Evolutionary conservation across 352 stramenopile genomes (phyloP).

Genomic region (Pythium monospermum): DNA sequence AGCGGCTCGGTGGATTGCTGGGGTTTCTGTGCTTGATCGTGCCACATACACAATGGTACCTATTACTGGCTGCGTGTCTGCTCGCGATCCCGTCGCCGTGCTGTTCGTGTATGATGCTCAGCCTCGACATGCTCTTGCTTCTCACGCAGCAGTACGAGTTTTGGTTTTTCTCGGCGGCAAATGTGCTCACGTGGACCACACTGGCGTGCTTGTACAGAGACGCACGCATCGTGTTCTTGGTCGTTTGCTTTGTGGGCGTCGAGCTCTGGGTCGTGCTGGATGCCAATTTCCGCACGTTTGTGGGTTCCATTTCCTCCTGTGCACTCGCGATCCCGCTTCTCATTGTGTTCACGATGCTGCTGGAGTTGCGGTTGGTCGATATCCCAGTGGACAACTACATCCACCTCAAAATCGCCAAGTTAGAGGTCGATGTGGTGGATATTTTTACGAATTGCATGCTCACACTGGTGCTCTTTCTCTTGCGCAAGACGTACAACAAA

Average conservation of each 20-base stretch:
- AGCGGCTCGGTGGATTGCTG: slow-evolving; percentile 9
- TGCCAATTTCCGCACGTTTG: slow-evolving; percentile 33
- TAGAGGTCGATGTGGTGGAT: slow-evolving; percentile 26
- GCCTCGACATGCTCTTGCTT: slow-evolving; percentile 23
- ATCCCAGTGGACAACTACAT: slow-evolving; percentile 17
- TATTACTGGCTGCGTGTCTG: slow-evolving; percentile 4
- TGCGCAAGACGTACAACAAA: slow-evolving; percentile 28
- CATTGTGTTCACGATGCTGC: slow-evolving; percentile 13
- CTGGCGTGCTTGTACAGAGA: slow-evolving; percentile 29
- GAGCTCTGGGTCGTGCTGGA: slow-evolving; percentile 28
- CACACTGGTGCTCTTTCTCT: slow-evolving; percentile 34
- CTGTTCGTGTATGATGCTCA: slow-evolving; percentile 21
- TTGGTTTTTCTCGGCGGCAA: slow-evolving; percentile 36
- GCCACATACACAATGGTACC: background rate
- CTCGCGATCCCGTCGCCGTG: slow-evolving; percentile 1
- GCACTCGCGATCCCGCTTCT: slow-evolving; percentile 7
- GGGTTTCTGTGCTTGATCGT: slow-evolving; percentile 5
- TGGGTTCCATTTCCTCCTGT: slow-evolving; percentile 21
- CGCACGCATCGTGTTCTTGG: slow-evolving; percentile 22
- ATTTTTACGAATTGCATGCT: slow-evolving; percentile 37
- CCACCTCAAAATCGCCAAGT: slow-evolving; percentile 16
- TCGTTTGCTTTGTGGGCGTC: slow-evolving; percentile 18
- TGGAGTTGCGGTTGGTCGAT: slow-evolving; percentile 25
- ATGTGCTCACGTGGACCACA: slow-evolving; percentile 23
- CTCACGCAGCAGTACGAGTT: slow-evolving; percentile 29